These are phyloP conservation scores for Saraca asoca DNA, from an alignment of 331 rosid species.

Conservation along the genomic window DNA sequence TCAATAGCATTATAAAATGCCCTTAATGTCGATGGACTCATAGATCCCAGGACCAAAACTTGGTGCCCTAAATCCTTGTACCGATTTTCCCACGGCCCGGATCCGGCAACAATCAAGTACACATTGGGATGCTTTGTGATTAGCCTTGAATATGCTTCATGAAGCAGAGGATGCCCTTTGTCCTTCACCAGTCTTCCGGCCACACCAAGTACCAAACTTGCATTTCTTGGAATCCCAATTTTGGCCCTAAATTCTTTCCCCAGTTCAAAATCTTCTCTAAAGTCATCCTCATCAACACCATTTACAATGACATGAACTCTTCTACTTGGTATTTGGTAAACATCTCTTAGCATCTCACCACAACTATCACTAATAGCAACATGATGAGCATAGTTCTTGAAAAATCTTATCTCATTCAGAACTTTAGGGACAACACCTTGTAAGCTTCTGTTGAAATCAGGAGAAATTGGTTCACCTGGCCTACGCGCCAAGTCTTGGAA, in stretches of 20 bases:
- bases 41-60: constrained; percentile 24
- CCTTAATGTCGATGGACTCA: constrained; percentile 66
- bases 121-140: constrained; percentile 51
- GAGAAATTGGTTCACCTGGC: constrained; percentile 56
- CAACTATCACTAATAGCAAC: constrained; percentile 90
- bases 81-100: constrained; percentile 86
- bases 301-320: constrained; percentile 91
- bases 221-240: constrained; percentile 67
- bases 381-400: constrained; percentile 75
- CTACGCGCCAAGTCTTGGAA: constrained; percentile 74
- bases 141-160: constrained; percentile 74
- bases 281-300: constrained; percentile 72
- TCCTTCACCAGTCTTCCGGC: constrained; percentile 93
- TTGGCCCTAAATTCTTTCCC: constrained; percentile 60
- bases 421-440: constrained; percentile 77
- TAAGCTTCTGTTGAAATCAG: constrained; percentile 57
- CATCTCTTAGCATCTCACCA: constrained; percentile 88
- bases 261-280: constrained; percentile 46
- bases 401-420: constrained; percentile 83
- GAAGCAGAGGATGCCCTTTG: constrained; percentile 87
- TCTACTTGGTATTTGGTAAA: constrained; percentile 72
- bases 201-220: constrained; percentile 75
- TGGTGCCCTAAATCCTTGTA: constrained; percentile 66
- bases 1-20: constrained; percentile 84
- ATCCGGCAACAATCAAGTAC: constrained; percentile 79